These are phyloP conservation scores for Raddia guianensis DNA, from an alignment of 176 grass and related monocot species.

Conservation along the genomic window DNA sequence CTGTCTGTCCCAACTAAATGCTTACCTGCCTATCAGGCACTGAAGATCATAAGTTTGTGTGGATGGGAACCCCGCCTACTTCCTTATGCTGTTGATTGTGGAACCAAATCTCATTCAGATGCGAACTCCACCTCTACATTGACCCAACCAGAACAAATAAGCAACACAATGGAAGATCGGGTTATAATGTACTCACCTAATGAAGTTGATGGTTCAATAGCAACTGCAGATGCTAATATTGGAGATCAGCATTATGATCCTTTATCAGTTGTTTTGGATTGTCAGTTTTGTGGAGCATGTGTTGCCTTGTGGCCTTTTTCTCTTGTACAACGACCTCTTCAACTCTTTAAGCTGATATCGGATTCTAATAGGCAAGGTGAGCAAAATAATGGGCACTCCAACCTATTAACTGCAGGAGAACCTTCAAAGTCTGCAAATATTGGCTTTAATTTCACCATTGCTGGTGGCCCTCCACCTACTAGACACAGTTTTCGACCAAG, in stretches of 20 bases:
- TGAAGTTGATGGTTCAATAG: conserved; percentile 46
- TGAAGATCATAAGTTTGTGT: conserved; percentile 88
- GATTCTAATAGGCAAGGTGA: conserved; percentile 63
- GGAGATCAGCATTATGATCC: conserved; percentile 65
- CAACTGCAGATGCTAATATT: conserved; percentile 26
- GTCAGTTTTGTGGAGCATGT: conserved; percentile 92
- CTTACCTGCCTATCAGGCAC: conserved; percentile 55
- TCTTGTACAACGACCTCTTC: conserved; percentile 68
- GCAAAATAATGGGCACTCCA: conserved; percentile 40
- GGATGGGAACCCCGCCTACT: conserved; percentile 88
- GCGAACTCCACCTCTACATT: conserved; percentile 46
- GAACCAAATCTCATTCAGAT: conserved; percentile 51
- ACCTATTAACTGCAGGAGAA: conserved; percentile 42
- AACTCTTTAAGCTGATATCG: conserved; percentile 72
- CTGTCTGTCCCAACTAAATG: conserved; percentile 9
- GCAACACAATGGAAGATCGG: conserved; percentile 41
- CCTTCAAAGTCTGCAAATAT: conserved; percentile 50
- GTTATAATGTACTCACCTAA: conserved; percentile 57
- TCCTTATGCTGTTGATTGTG: conserved; percentile 82
- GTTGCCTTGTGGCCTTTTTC: conserved; percentile 85
- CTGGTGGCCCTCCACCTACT: conserved; percentile 80
- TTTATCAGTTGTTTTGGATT: conserved; percentile 85
- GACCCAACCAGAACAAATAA: conserved; percentile 42
- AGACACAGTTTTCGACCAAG: conserved; percentile 84
- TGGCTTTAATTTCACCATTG: conserved; percentile 86